Conservation (phyloP, 1,139 yeast species). For the Schwanniomyces etchellsii region DNA sequence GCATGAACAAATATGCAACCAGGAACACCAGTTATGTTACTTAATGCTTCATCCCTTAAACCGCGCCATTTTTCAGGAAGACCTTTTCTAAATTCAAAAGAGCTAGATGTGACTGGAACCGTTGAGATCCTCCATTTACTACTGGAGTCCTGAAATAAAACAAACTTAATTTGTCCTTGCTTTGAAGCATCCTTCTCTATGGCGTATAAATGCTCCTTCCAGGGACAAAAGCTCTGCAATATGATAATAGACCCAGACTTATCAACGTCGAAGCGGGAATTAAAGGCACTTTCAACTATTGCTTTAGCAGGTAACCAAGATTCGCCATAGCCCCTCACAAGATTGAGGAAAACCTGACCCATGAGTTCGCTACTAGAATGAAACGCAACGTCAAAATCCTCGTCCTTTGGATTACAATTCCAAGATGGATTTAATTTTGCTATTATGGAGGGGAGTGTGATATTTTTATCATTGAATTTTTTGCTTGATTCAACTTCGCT, state of each 20-base stretch:
- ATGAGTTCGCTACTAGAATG: constrained; percentile 69
- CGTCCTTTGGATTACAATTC: constrained; percentile 64
- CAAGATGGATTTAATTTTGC: constrained; percentile 81
- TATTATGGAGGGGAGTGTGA: constrained; percentile 73
- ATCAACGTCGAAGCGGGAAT: constrained; percentile 47
- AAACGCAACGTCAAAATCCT: constrained; percentile 62
- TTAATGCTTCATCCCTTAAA: constrained; percentile 76
- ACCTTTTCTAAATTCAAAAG: constrained; percentile 82
- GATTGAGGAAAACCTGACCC: constrained; percentile 71
- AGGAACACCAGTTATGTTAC: constrained; percentile 66
- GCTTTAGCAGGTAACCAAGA: constrained; percentile 91
- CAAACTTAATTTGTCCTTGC: constrained; percentile 63
- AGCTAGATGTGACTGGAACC: constrained; percentile 66
- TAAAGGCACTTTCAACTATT: constrained; percentile 67
- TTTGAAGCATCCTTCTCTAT: constrained; percentile 60
- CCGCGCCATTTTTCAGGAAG: constrained; percentile 94
- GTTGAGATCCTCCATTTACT: constrained; percentile 87
- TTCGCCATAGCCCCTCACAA: constrained; percentile 68
- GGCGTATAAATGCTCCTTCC: constrained; percentile 87
- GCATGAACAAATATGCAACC: constrained; percentile 94
- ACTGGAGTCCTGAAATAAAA: constrained; percentile 69
- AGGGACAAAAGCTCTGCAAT: constrained; percentile 73
- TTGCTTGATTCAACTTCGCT: constrained; percentile 33
- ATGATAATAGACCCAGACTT: constrained; percentile 67
- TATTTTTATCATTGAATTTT: constrained; percentile 32